These are phyloP conservation scores for Clarireedia sp. DNA, from an alignment of 2,329 filamentous ascomycete species.

Conservation along the genomic window DNA sequence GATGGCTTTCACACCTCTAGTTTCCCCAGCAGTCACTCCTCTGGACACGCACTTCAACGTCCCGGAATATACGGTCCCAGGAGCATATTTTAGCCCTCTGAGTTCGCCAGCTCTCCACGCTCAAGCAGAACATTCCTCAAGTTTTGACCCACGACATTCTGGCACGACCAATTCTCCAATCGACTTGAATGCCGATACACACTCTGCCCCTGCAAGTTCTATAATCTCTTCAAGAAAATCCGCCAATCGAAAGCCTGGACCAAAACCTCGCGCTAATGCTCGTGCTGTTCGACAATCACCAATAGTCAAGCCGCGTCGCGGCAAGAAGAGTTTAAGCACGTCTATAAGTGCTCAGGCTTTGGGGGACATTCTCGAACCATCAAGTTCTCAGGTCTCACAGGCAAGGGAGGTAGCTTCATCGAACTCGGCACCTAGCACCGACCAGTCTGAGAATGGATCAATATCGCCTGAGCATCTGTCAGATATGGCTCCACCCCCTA, in stretches of 20 bases:
- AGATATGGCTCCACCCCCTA: slow-evolving; percentile 60
- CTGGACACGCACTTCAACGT: slow-evolving; percentile 60
- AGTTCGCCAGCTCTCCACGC: slow-evolving; percentile 74
- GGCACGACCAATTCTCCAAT: slow-evolving; percentile 29
- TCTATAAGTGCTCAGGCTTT: slow-evolving; percentile 36
- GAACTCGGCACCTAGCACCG: slow-evolving; percentile 31
- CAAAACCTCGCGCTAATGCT: slow-evolving; percentile 21
- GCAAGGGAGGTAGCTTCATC: slow-evolving; percentile 32
- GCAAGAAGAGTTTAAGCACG: slow-evolving; percentile 36
- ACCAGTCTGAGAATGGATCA: slow-evolving; percentile 55
- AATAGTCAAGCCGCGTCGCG: slow-evolving; percentile 33
- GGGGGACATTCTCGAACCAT: slow-evolving; percentile 30
- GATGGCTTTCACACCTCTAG: slow-evolving; percentile 73
- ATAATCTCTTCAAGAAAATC: slow-evolving; percentile 18
- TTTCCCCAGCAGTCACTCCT: slow-evolving; percentile 77
- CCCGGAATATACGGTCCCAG: slow-evolving; percentile 49
- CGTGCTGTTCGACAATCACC: slow-evolving; percentile 33
- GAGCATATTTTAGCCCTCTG: slow-evolving; percentile 73
- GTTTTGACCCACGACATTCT: slow-evolving; percentile 32
- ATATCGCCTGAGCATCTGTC: slow-evolving; percentile 56
- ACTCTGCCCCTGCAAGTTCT: slow-evolving; percentile 22
- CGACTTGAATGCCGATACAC: slow-evolving; percentile 24
- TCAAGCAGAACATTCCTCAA: slow-evolving; percentile 46
- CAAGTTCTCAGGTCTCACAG: slow-evolving; percentile 28
- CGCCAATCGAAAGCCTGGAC: slow-evolving; percentile 7